These are phyloP conservation scores for Elongisporangium prolatum DNA, from an alignment of 352 stramenopile species.

Conservation along the genomic window DNA sequence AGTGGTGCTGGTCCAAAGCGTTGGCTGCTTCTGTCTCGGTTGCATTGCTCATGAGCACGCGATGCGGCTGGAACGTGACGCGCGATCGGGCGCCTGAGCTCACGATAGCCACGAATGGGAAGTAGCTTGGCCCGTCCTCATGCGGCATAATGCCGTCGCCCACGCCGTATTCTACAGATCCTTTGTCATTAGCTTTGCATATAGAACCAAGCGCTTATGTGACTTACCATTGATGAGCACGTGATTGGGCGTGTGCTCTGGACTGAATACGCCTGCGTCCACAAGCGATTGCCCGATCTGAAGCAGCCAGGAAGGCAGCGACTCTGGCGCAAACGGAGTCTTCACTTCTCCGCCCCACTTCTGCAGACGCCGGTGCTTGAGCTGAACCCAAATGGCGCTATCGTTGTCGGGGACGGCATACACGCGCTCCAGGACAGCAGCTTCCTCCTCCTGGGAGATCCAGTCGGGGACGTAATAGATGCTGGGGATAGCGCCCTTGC, in stretches of 20 bases:
- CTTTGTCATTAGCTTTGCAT: neutral
- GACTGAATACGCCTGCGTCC: constrained; percentile 40
- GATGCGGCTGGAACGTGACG: constrained; percentile 60
- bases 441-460: constrained; percentile 52
- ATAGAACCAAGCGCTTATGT: neutral
- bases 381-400: constrained; percentile 41
- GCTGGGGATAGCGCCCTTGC: constrained; percentile 25
- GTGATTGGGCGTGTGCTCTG: constrained; percentile 53
- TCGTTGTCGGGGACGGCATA: constrained; percentile 31
- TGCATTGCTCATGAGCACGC: constrained; percentile 16
- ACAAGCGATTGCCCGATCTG: constrained; percentile 49
- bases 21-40: neutral
- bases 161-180: constrained; percentile 44
- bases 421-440: constrained; percentile 48
- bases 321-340: constrained; percentile 30
- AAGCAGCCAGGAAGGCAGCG: constrained; percentile 45
- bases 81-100: constrained; percentile 48
- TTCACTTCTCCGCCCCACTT: constrained; percentile 70
- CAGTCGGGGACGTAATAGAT: constrained; percentile 66
- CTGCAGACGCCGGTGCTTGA: constrained; percentile 62
- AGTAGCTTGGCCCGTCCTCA: constrained; percentile 66
- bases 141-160: constrained; percentile 68
- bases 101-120: constrained; percentile 61
- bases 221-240: constrained; percentile 63
- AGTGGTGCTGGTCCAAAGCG: constrained; percentile 10